Evolutionary conservation across 1,139 yeast genomes (phyloP), one percentile per base, ranked within the genome.

Genomic region (Candida freyschussii): DNA sequence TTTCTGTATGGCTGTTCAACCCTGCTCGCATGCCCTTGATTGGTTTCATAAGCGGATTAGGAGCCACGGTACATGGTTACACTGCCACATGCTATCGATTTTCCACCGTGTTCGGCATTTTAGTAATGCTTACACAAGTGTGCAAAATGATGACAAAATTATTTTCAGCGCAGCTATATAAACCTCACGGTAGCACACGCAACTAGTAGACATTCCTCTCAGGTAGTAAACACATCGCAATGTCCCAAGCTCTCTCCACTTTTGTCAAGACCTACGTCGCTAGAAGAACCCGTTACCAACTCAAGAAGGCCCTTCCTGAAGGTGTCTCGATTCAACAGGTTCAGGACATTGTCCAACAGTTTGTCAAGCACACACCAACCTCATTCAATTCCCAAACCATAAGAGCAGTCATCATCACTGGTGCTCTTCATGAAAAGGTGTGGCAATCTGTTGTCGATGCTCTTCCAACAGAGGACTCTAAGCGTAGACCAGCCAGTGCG

Each of bases 351-450:
- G 61, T 62, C 12, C 63, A 60, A 43, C 45, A 53, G 16, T 52
- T 62, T 27, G 53, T 63, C 38, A 63, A 60, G 47, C 53, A 64
- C 49, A 60, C 67, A 7, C 70, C 71, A 46, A 63, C 69, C 13
- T 53, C 67, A n/a, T 65, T 64, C 62, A 67, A 68, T 59, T 61
- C 65, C 27, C 74, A 68, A 50, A 57, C 62, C 27, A 56, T 63
- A 48, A 60, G 73, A 30, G 69, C 69, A 12, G 44, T 62, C 15
- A 55, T 65, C 39, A 35, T 65, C 30, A 57, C 59, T 38, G 72
- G 70, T 35, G 63, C 49, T 4, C 44, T 63, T 28, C 69, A 65
- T 58, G 59, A 57, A 37, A 45, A 56, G 34, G 60, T 67, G 14
- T 68, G 74, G 74, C 53, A 53, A 35, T 35, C 52, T 9, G 67